phyloP scores from a whole-genome alignment of 345 rosid species.

The Adansonia digitata region DNA sequence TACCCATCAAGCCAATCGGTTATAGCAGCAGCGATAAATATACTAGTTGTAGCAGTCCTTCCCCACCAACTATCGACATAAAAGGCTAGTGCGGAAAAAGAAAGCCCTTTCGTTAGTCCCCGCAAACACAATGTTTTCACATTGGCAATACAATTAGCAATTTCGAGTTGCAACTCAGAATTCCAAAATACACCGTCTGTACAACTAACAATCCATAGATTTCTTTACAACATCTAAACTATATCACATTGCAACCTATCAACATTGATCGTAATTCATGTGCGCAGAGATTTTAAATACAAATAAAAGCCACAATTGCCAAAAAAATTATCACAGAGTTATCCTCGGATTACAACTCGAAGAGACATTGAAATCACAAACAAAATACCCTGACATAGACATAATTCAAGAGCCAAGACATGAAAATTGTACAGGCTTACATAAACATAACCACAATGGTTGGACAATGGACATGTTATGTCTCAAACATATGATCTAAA shows the following conservation, averaged over 20 bases:
- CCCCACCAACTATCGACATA: conserved; percentile 90
- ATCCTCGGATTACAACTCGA: background rate
- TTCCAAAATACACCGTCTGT: background rate
- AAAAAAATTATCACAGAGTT: background rate
- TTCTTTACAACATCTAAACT: background rate
- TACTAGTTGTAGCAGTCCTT: conserved; percentile 84
- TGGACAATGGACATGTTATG: background rate
- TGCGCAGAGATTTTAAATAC: background rate
- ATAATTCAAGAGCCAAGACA: background rate
- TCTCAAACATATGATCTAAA: background rate
- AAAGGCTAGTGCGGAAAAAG: conserved; percentile 50
- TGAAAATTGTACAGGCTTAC: background rate
- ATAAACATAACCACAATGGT: background rate
- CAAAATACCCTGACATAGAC: background rate
- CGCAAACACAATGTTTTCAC: background rate
- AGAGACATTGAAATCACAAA: background rate
- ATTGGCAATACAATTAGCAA: background rate
- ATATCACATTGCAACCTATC: background rate
- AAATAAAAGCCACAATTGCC: background rate
- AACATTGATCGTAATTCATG: background rate
- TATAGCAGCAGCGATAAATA: conserved; percentile 83
- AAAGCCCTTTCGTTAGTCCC: background rate
- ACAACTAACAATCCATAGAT: background rate
- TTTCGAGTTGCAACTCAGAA: background rate
- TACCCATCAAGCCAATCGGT: conserved; percentile 99